A percentile compares a stretch with the other conserved stretches of the same genome.
phyloP scores from a whole-genome alignment of 2,329 filamentous ascomycete species.

The Apiospora malaysiana region DNA sequence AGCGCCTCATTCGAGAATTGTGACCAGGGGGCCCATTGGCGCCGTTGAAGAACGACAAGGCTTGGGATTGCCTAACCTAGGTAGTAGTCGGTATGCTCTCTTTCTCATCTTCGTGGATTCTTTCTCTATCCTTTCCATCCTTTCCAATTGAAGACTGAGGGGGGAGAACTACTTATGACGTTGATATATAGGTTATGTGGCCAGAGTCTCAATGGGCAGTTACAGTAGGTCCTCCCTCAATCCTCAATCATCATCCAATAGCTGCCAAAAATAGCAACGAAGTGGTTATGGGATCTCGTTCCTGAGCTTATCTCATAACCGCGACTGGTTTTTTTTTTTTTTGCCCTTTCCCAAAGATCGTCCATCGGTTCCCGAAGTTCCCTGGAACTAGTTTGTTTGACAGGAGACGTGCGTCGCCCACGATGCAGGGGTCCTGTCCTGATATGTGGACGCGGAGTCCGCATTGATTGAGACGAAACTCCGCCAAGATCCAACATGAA shows the following conservation, averaged over 20 bases:
- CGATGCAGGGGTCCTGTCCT: neutral
- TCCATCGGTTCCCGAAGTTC: constrained; percentile 12
- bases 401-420: neutral
- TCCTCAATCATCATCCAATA: neutral
- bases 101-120: no score
- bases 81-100: no score
- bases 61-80: no score
- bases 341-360: neutral
- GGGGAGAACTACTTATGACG: neutral
- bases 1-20: constrained; percentile 8
- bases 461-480: constrained; percentile 30
- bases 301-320: constrained; percentile 3
- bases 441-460: neutral
- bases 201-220: neutral
- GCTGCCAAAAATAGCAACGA: neutral
- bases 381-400: constrained; percentile 13
- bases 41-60: neutral
- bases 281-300: neutral
- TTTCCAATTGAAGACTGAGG: neutral
- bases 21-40: neutral
- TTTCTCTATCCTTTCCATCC: neutral
- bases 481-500: constrained; percentile 33
- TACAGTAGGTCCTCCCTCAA: neutral
- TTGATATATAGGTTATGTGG: neutral
- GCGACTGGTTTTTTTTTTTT: neutral